Conservation (phyloP, 495 filamentous ascomycete genomes). For the Xylaria sp. region DNA sequence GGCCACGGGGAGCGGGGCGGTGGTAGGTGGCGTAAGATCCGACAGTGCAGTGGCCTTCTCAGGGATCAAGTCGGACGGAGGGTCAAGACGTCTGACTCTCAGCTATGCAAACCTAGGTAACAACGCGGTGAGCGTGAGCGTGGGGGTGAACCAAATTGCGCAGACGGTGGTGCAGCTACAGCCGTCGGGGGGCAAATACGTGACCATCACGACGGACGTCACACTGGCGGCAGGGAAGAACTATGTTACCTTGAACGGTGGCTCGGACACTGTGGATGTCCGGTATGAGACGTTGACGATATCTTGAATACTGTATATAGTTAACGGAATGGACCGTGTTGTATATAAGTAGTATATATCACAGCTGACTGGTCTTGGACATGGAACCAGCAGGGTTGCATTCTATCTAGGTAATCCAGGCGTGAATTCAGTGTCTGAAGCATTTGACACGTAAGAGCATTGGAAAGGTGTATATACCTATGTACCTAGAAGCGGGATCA, state of each 20-base stretch:
- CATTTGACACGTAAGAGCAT: background rate
- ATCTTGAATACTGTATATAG: background rate
- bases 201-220: constrained; percentile 27
- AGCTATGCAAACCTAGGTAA: constrained; percentile 37
- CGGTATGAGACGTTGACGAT: constrained; percentile 34
- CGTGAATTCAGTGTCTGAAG: background rate
- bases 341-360: constrained; percentile 3
- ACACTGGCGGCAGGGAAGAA: constrained; percentile 40
- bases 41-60: constrained; percentile 45
- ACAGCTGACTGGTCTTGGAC: background rate
- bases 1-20: constrained; percentile 42
- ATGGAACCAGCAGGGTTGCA: background rate
- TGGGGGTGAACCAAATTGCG: constrained; percentile 41
- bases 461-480: background rate
- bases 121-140: constrained; percentile 26
- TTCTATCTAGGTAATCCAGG: background rate
- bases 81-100: constrained; percentile 26
- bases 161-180: constrained; percentile 27
- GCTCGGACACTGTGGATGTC: constrained; percentile 31
- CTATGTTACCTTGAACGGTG: constrained; percentile 42
- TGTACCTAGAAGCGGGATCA: too few relatives aligned
- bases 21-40: constrained; percentile 37
- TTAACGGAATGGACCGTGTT: background rate
- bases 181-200: constrained; percentile 35
- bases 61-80: constrained; percentile 36